A percentile compares a stretch with the other conserved stretches of the same genome.
Evolutionary conservation across 2,329 filamentous ascomycete genomes (phyloP).

Genomic region (Pleomassaria siparia): DNA sequence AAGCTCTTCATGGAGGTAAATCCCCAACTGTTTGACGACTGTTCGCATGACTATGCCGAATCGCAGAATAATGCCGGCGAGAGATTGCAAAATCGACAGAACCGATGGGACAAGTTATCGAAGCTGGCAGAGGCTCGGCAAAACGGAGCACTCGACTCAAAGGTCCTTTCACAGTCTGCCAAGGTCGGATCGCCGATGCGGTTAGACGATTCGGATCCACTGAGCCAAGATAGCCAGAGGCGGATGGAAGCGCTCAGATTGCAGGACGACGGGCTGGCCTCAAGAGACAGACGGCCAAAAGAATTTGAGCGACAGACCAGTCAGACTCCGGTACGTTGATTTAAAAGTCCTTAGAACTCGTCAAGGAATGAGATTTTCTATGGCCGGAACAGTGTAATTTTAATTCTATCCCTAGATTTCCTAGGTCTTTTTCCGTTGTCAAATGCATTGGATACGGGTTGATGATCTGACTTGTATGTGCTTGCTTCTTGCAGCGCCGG

Average conservation of each 20-base stretch:
- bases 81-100: conserved; percentile 77
- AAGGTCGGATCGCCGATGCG: conserved; percentile 47
- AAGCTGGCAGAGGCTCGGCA: conserved; percentile 76
- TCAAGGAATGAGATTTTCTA: conserved; percentile 39
- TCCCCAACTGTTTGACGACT: conserved; percentile 96
- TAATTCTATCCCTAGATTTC: conserved; percentile 44
- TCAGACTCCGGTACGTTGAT: conserved; percentile 48
- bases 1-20: conserved; percentile 99
- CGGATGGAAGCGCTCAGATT: conserved; percentile 86
- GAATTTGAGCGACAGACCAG: conserved; percentile 44
- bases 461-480: conserved; percentile 45
- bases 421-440: conserved; percentile 35
- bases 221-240: conserved; percentile 81
- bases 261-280: conserved; percentile 66
- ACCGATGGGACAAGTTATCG: conserved; percentile 84
- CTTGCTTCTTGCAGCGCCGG: conserved; percentile 42
- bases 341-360: conserved; percentile 44
- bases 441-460: conserved; percentile 39
- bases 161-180: conserved; percentile 18
- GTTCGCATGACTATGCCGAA: conserved; percentile 96
- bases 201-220: conserved; percentile 75
- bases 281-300: conserved; percentile 42
- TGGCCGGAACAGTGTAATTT: conserved; percentile 45
- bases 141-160: conserved; percentile 40
- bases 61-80: conserved; percentile 90